Evolutionary conservation across 2,329 filamentous ascomycete genomes (phyloP), one percentile per base, ranked within the genome.

Genomic region (Ophiostoma tasmaniense): DNA sequence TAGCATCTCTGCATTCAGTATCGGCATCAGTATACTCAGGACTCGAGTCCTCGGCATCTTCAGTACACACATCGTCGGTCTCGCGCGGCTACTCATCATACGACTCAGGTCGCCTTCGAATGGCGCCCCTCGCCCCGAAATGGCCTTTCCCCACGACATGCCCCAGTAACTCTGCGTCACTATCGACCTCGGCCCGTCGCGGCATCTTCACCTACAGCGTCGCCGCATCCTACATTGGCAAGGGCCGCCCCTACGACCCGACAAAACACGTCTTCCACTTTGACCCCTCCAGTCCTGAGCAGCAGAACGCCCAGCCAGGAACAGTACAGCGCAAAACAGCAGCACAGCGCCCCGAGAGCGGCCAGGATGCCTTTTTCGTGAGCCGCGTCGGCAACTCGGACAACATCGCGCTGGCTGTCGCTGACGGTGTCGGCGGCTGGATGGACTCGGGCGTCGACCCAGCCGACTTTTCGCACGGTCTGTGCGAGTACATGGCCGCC

Each of bases 361-460:
- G 95, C 20, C 93, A 99, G 79, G 95, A 99, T 83, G 92, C 95
- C 70, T 98, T 97, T 81, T 99, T 99, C 79, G 90, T 95, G 74
- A 87, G 90, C 76, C 87, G 89, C 30, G 82, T 97, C n/a, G 91
- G 90, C 67, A 86, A 88, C 72, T 85, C 85, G 1, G 84, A 87
- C 50, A 84, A 88, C 55, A 85, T 97, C 13, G 92, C 93, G 0
- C 89, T 99, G 73, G 95, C 92, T 22, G 87, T 99, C 30, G 93
- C 93, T 67, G 95, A 99, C 77, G 95, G 95, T 13, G 95, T 99
- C 0, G 95, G 95, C 65, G 95, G 95, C 45, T 99, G 95, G 93
- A 87, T 90, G 72, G 91, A 97, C 74, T 94, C 90, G 52, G 93
- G 93, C 62, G 89, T 99, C 67, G 93, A 99, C 76, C 93, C 95